Conservation (phyloP, 805 yeast species). For the Wickerhamiella kurtzmanii region DNA sequence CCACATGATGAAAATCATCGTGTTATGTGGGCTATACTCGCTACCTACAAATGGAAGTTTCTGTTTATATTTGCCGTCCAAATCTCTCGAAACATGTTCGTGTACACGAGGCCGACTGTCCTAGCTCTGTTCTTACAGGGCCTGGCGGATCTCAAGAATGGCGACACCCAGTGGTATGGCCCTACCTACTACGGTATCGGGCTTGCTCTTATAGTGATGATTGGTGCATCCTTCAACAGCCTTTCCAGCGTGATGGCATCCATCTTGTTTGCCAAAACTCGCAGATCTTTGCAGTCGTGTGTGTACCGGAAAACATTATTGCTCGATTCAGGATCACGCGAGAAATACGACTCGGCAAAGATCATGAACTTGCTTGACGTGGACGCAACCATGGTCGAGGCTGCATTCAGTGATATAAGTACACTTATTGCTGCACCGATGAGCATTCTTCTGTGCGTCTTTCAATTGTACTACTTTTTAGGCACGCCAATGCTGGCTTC, state of each 20-base stretch:
- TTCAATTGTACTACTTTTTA: conserved; percentile 53
- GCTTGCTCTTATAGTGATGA: conserved; percentile 5
- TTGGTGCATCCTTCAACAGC: conserved; percentile 2
- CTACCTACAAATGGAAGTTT: background rate
- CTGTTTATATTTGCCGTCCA: conserved; percentile 1
- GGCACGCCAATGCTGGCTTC: conserved; percentile 91
- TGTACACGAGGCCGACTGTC: conserved; percentile 11
- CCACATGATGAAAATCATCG: background rate
- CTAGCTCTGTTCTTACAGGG: conserved; percentile 10
- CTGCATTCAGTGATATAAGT: conserved; percentile 57
- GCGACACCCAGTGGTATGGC: background rate
- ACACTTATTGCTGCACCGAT: conserved; percentile 84
- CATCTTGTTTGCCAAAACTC: conserved; percentile 3
- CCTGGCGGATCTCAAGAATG: conserved; percentile 4
- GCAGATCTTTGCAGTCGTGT: conserved; percentile 28
- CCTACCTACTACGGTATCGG: conserved; percentile 2
- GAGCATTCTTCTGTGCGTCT: conserved; percentile 61
- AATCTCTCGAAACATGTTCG: conserved; percentile 6
- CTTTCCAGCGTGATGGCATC: conserved; percentile 4
- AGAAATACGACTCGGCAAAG: conserved; percentile 68
- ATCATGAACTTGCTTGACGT: conserved; percentile 89
- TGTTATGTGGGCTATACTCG: conserved; percentile 6
- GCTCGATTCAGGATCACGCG: conserved; percentile 52
- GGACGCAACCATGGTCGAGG: conserved; percentile 78
- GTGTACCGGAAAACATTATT: conserved; percentile 65